These are phyloP conservation scores for Fusarium sp. DNA, from an alignment of 2,329 filamentous ascomycete genomes.

Conservation along the genomic window DNA sequence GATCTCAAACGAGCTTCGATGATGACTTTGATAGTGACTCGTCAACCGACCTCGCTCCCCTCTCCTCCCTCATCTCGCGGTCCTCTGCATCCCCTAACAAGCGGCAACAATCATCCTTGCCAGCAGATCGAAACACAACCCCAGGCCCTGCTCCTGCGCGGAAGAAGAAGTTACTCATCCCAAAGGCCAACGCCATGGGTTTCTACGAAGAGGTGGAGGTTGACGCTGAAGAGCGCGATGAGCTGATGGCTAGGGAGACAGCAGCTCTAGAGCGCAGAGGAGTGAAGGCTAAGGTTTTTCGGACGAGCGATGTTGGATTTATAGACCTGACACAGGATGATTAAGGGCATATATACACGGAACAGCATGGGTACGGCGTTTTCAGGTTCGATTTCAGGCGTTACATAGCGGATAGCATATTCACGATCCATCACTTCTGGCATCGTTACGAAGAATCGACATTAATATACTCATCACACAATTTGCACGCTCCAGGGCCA, in stretches of 20 bases:
- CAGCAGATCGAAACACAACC: constrained; percentile 2
- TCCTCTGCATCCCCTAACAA: constrained; percentile 16
- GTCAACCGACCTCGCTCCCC: constrained; percentile 27
- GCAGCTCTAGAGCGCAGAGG: constrained; percentile 23
- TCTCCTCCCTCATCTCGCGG: constrained; percentile 19
- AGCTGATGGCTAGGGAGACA: constrained; percentile 34
- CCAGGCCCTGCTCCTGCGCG: constrained; percentile 30
- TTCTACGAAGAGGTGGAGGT: constrained; percentile 51
- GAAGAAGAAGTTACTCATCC: constrained; percentile 53
- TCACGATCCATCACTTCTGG: background rate
- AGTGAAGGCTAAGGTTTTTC: constrained; percentile 24
- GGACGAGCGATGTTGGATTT: constrained; percentile 47
- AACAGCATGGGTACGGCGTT: constrained; percentile 10
- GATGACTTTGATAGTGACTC: constrained; percentile 28
- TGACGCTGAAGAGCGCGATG: constrained; percentile 40
- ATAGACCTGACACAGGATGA: constrained; percentile 48
- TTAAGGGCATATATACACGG: constrained; percentile 6
- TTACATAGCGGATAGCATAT: constrained; percentile 14
- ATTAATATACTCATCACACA: background rate
- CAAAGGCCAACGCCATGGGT: constrained; percentile 49
- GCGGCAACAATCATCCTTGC: background rate
- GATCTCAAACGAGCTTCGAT: background rate
- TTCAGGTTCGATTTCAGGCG: constrained; percentile 8
- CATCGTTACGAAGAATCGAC: background rate
- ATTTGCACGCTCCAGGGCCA: background rate